These are phyloP conservation scores for Linnemannia hyalina DNA, from an alignment of 192 early-diverging fungal species.

Conservation along the genomic window DNA sequence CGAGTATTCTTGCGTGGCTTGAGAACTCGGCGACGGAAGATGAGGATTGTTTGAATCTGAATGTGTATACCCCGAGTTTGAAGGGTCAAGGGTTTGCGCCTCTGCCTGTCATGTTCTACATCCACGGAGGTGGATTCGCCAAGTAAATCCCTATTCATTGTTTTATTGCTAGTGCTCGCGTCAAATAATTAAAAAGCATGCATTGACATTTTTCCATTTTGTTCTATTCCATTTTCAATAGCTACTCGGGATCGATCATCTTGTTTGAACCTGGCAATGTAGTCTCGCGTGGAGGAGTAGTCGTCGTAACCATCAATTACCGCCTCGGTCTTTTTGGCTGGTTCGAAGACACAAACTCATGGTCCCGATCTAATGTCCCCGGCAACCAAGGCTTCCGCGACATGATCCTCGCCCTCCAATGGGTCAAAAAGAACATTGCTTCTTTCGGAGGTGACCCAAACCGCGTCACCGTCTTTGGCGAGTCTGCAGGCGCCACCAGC, in stretches of 20 bases:
- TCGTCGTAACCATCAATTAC: constrained; percentile 56
- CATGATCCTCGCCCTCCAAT: constrained; percentile 65
- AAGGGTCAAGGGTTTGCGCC: constrained; percentile 9
- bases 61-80: constrained; percentile 51
- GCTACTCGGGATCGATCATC: constrained; percentile 41
- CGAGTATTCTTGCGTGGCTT: constrained; percentile 6
- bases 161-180: background rate
- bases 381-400: constrained; percentile 60
- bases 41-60: constrained; percentile 54
- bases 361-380: constrained; percentile 11
- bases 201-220: background rate
- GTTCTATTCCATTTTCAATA: background rate
- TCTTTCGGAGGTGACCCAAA: constrained; percentile 70
- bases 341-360: constrained; percentile 20
- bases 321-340: constrained; percentile 51
- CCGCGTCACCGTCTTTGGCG: constrained; percentile 57
- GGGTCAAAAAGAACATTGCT: constrained; percentile 69
- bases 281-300: constrained; percentile 50
- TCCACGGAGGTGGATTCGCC: constrained; percentile 46
- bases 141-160: background rate
- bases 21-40: constrained; percentile 32
- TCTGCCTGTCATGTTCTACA: constrained; percentile 45
- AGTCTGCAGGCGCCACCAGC: constrained; percentile 54
- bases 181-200: background rate
- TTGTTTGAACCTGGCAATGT: constrained; percentile 46